A percentile compares a stretch with the other conserved stretches of the same genome.
Conservation (phyloP, 2,329 filamentous ascomycete genomes). For the Pseudogymnoascus pannorum region DNA sequence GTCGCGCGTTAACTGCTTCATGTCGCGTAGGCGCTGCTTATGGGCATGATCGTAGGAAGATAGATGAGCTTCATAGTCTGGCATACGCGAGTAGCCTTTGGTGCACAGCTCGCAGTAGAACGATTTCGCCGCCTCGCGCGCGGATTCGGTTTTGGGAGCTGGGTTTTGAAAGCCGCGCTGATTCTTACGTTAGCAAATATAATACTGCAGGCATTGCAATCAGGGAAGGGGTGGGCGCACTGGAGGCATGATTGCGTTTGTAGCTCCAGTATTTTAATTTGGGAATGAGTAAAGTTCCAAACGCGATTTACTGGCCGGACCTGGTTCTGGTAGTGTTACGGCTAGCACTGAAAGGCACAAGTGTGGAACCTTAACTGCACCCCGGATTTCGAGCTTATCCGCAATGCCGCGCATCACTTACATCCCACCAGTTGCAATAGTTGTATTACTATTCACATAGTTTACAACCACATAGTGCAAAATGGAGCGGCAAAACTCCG, state of each 20-base stretch:
- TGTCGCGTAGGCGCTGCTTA: conserved; percentile 80
- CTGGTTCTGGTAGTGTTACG: neutral
- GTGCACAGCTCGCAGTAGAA: conserved; percentile 84
- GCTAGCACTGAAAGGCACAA: neutral
- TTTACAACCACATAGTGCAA: conserved; percentile 3
- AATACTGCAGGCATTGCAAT: too few species aligned
- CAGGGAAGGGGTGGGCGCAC: too few species aligned
- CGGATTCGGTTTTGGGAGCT: conserved; percentile 48
- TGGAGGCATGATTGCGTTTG: conserved; percentile 1
- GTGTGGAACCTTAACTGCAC: neutral
- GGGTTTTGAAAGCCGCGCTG: conserved; percentile 38
- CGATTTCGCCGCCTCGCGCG: conserved; percentile 68
- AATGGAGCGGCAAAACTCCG: conserved; percentile 33
- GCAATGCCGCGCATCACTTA: neutral
- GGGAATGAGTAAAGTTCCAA: neutral
- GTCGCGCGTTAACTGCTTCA: conserved; percentile 76
- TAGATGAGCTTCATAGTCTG: conserved; percentile 93
- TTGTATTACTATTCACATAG: neutral
- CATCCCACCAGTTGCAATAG: neutral
- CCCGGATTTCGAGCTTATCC: neutral
- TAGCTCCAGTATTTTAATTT: neutral
- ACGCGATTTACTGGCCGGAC: neutral
- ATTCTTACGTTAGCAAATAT: neutral
- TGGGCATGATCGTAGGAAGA: conserved; percentile 93
- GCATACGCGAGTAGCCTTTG: conserved; percentile 91